Evolutionary conservation across 1,139 yeast species (phyloP), one percentile per base, ranked within the genome.

Genomic region (Protomyces macrosporus): DNA sequence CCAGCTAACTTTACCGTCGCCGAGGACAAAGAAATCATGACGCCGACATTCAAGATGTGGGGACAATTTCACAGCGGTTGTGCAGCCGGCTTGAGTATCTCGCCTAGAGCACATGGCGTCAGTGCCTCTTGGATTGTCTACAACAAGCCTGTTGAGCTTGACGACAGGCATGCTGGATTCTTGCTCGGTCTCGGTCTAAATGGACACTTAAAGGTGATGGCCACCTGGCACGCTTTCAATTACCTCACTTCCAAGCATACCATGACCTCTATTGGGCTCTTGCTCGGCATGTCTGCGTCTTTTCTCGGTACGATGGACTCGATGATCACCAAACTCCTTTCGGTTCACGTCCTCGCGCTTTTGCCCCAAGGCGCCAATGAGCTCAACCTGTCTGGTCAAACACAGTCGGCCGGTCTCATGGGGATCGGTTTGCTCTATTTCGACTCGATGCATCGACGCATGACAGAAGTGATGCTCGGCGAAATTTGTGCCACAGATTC

Each of bases 201-300:
- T 75, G 98, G 98, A 0, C 97, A 91, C 72, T 76, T 95, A 69
- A 85, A 83, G 67, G 81, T 81, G 55, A 76, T 95, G 39, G 98
- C 95, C 71, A 97, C 93, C 72, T 95, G 98, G 98, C 97, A 91
- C 72, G 88, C 95, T 37, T 95, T 90, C 74, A 91, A 93, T 71
- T 91, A 90, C 69, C 76, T 95, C 60, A 96, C 97, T 0, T 96
- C 97, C 0, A 91, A 95, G 70, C 93, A 89, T 71, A 84, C 87
- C 1, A 82, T 83, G 60, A 89, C 96, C 0, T 88, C 96, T 73
- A 86, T 90, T 48, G 98, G 97, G 0, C 77, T 93, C 53, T 77
- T 95, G 40, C 77, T 95, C 36, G 99, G 99, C 1, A 87, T 93
- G 90, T 85, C 97, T 12, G 97, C 97, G 0, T 89, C 97, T 74